Base-by-base conservation (phyloP, 2,329 filamentous ascomycete species). In the Coniella lustricola region DNA sequence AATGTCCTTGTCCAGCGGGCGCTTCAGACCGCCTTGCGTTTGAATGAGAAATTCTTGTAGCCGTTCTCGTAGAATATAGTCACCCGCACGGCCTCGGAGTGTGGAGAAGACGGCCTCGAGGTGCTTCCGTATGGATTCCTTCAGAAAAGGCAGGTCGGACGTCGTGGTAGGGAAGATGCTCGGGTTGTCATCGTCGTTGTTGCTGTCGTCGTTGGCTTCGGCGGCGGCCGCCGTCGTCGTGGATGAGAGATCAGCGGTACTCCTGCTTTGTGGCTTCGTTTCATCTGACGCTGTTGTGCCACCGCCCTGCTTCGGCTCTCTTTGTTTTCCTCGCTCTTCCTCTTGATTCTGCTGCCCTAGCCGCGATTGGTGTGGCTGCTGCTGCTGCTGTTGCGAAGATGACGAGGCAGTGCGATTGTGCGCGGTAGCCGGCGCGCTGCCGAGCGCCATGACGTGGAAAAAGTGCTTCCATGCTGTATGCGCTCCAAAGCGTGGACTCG, bases 21-120 rank as follows among this genome's bases (percentile, higher is more conserved):
- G 54, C 3, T 67, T 56, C 4, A 57, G 51, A 12, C 78, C 73
- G 29, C 71, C 70, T 56, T 83, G 79, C 1, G 66, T 66, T 1
- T 62, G 58, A 32, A 66, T 62, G n/a, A 84, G 60, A 59, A 82
- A 84, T 4, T 57, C 56, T 25, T 62, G 57, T 46, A 82, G 71
- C 29, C 64, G 64, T 7, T 66, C 64, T 13, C 63, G 60, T 13
- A 42, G 39, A 8, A 51, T 44, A 52, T 57, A 33, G 51, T 55
- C 22, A 64, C 60, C 36, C 17, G 39, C 44, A 44, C 60, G 52
- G 5, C 63, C 66, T 39, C 73, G 67, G 31, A 79, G 53, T 0
- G 65, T 59, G 31, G 73, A 61, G 58, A 74, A 82, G 25, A 79
- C 60, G 36, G 63, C 64, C 46, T 68, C 62, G 18, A 82, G 61